Percentiles rank a stretch among this genome's conserved stretches.
Evolutionary conservation across 2,329 filamentous ascomycete species (phyloP).

Genomic region (Aureobasidium sp.): DNA sequence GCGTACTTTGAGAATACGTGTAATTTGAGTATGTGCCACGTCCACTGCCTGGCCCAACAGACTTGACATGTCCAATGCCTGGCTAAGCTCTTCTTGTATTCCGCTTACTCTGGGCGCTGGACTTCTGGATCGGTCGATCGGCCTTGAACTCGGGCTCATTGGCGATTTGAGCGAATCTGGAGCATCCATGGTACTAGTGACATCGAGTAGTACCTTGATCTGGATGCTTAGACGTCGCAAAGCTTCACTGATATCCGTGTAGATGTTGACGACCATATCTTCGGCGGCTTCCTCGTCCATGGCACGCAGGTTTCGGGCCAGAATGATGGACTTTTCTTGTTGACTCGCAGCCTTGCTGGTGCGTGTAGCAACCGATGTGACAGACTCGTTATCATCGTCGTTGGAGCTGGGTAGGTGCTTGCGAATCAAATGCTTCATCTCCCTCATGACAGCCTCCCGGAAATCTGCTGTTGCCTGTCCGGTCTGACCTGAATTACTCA

Average conservation of each 20-base stretch:
- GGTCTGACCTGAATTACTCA: conserved; percentile 75
- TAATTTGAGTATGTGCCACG: conserved; percentile 62
- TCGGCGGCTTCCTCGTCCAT: conserved; percentile 80
- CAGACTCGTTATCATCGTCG: conserved; percentile 82
- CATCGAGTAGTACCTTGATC: conserved; percentile 88
- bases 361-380: conserved; percentile 55
- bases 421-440: conserved; percentile 78
- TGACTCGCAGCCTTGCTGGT: conserved; percentile 61
- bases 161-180: conserved; percentile 34
- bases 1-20: conserved; percentile 68
- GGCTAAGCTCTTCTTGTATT: conserved; percentile 64
- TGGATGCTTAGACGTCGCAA: conserved; percentile 79
- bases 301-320: conserved; percentile 79
- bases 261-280: conserved; percentile 70
- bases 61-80: conserved; percentile 67
- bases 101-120: conserved; percentile 16
- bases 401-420: conserved; percentile 82
- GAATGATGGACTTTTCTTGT: conserved; percentile 80
- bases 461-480: conserved; percentile 75
- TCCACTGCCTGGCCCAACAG: conserved; percentile 74
- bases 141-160: conserved; percentile 27
- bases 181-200: conserved; percentile 64
- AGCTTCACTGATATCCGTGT: conserved; percentile 83
- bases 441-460: conserved; percentile 72
- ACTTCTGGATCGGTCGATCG: not conserved